phyloP scores from a whole-genome alignment of 2,329 filamentous ascomycete genomes.

The Lomentospora prolificans region DNA sequence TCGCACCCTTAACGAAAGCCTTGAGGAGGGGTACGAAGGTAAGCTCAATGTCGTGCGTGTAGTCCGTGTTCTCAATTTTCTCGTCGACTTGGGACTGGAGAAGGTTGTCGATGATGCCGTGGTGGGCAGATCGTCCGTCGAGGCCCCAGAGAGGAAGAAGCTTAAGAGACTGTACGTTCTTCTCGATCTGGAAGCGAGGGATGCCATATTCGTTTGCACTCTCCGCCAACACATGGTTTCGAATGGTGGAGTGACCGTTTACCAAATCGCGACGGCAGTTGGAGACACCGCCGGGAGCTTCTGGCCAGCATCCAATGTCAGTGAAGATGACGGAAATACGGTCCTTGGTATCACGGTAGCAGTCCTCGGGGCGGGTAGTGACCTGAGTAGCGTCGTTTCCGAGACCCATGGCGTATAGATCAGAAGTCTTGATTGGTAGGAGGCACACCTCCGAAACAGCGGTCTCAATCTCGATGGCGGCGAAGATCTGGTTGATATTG shows the following conservation, averaged over 20 bases:
- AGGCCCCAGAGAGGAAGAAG: slow-evolving; percentile 44
- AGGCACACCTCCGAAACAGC: slow-evolving; percentile 27
- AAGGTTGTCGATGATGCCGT: slow-evolving; percentile 43
- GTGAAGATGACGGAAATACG: slow-evolving; percentile 40
- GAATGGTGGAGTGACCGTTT: slow-evolving; percentile 41
- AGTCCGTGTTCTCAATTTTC: slow-evolving; percentile 29
- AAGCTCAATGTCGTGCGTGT: slow-evolving; percentile 34
- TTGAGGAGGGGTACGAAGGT: slow-evolving; percentile 45
- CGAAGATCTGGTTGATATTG: slow-evolving; percentile 24
- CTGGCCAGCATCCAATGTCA: slow-evolving; percentile 43
- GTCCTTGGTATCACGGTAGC: slow-evolving; percentile 34
- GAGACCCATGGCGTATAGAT: slow-evolving; percentile 31
- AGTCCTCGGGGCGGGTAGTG: slow-evolving; percentile 27
- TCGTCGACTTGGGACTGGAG: slow-evolving; percentile 40
- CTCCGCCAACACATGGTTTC: slow-evolving; percentile 45
- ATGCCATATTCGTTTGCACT: slow-evolving; percentile 45
- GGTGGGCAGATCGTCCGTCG: slow-evolving; percentile 40
- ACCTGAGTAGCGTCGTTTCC: slow-evolving; percentile 30
- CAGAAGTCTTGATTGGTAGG: slow-evolving; percentile 27
- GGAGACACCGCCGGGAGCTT: slow-evolving; percentile 43
- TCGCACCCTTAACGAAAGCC: slow-evolving; percentile 37
- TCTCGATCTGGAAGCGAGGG: slow-evolving; percentile 44
- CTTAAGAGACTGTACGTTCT: slow-evolving; percentile 43
- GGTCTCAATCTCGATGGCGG: slow-evolving; percentile 26
- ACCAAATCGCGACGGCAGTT: slow-evolving; percentile 45